Evolutionary conservation across 1,284 basidiomycete species (phyloP), one percentile per base, ranked within the genome.

Genomic region (Cutaneotrichosporon spelunceum): DNA sequence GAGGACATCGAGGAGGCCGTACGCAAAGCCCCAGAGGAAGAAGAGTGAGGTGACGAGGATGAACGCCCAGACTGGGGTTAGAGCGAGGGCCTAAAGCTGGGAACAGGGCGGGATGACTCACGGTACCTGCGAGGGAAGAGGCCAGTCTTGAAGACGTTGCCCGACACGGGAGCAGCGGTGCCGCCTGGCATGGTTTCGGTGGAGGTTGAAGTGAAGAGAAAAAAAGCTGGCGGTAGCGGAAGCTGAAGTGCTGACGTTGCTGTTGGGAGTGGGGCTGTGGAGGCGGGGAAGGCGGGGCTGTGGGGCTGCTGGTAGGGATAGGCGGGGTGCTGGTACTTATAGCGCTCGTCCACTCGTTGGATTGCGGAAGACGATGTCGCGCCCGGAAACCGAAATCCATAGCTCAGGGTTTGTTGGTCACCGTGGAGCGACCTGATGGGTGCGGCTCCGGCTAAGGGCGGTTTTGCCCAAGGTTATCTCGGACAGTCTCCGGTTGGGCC

Each of bases 1-100:
- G 60, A 92, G 82, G 34, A 91, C 90, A 77, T 93, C 91, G 66
- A 93, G 87, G 56, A 92, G 84, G 82, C 88, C 81, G 70, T 82
- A 81, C 16, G 78, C 77, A 73, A 78, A 74, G 70, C 75, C 78
- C 87, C 87, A 90, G 33, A 88, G 87, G 80, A 91, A 90, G 82
- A 91, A 91, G 53, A 90, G 80, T 16, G 87, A 85, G 19, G 88
- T 90, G 66, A 90, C 87, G 63, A 90, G 84, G 54, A 82, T 80
- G 75, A 88, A 90, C 14, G 88, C 83, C 71, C 72, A 74, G 50
- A 77, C 72, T 74, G 63, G 2, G 19, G 26, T 52, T 14, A 45
- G 39, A 27, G 24, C 11, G 3, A 27, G 3, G 27, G 10, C 47
- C n/a, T n/a, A n/a, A n/a, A n/a, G n/a, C n/a, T n/a, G n/a, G n/a